Percentiles rank a stretch among this genome's conserved stretches.
Conservation (phyloP, 495 filamentous ascomycete genomes). For the Daldinia bambusicola region DNA sequence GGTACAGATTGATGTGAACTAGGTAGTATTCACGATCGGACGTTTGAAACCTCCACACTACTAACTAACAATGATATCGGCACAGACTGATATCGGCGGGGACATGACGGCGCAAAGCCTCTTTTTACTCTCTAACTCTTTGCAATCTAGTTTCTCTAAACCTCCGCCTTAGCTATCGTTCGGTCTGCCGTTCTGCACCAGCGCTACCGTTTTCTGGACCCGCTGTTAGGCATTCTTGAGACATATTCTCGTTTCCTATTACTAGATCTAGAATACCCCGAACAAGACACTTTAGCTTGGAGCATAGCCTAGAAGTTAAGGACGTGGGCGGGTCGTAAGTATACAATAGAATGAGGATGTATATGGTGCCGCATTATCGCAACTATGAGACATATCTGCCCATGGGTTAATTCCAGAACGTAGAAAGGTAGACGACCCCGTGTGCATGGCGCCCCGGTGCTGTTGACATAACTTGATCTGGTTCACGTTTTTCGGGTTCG, state of each 20-base stretch:
- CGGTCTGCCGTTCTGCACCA: slow-evolving; percentile 33
- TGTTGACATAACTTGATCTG: slow-evolving; percentile 11
- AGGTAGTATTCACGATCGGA: slow-evolving; percentile 14
- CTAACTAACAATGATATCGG: slow-evolving; percentile 35
- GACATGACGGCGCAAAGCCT: slow-evolving; percentile 26
- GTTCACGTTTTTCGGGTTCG: not conserved
- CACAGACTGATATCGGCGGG: slow-evolving; percentile 33
- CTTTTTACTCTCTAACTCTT: slow-evolving; percentile 10
- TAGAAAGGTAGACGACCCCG: slow-evolving; percentile 12
- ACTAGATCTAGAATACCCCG: slow-evolving; percentile 47
- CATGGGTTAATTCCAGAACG: slow-evolving; percentile 31
- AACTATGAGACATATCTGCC: slow-evolving; percentile 27
- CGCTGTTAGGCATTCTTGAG: slow-evolving; percentile 48
- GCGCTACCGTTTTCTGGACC: slow-evolving; percentile 43
- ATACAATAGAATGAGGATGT: not conserved
- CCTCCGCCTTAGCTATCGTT: slow-evolving; percentile 29
- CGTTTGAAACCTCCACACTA: slow-evolving; percentile 28
- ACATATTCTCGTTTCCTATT: slow-evolving; percentile 48
- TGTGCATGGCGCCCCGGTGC: slow-evolving; percentile 1
- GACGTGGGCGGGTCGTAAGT: not conserved
- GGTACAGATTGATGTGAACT: not conserved
- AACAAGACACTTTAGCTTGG: slow-evolving; percentile 31
- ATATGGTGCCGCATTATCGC: not conserved
- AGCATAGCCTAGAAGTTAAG: slow-evolving; percentile 27
- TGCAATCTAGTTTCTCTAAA: slow-evolving; percentile 12